Evolutionary conservation across 345 rosid genomes (phyloP).

Genomic region (Boechera divaricarpa): DNA sequence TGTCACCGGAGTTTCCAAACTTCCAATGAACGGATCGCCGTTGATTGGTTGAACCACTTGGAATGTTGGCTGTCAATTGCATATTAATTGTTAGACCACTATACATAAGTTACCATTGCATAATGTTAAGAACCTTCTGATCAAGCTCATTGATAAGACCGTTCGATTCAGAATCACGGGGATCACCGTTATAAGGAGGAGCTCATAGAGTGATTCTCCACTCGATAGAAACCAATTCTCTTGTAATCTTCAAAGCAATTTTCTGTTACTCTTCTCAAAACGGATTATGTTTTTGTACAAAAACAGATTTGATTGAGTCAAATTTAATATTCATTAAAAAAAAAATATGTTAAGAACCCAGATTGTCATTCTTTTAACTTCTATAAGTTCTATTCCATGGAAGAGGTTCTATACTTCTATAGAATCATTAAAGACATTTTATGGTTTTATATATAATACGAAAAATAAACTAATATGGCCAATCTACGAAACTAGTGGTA

Average conservation of each 20-base stretch:
- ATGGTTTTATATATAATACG: not conserved
- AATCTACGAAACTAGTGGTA: slow-evolving; percentile 9
- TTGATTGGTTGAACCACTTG: slow-evolving; percentile 97
- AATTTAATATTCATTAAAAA: too few species aligned
- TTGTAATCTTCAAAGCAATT: too few species aligned
- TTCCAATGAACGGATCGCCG: slow-evolving; percentile 97
- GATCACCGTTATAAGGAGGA: too few species aligned
- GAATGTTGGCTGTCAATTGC: slow-evolving; percentile 74
- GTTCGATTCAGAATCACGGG: too few species aligned
- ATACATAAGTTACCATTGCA: not conserved
- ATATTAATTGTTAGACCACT: not conserved
- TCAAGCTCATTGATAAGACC: too few species aligned
- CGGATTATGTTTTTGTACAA: too few species aligned
- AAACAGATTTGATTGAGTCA: too few species aligned
- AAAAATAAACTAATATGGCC: slow-evolving; percentile 2
- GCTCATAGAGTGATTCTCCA: too few species aligned
- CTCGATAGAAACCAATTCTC: too few species aligned
- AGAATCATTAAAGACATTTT: not conserved
- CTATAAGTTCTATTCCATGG: not conserved
- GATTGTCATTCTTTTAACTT: not conserved
- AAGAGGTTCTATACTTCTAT: not conserved
- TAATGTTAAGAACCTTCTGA: too few species aligned
- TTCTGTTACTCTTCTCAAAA: too few species aligned
- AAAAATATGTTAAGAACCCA: not conserved
- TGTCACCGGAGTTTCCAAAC: slow-evolving; percentile 92